Conservation (phyloP, 495 filamentous ascomycete species). For the Neurospora sp. region DNA sequence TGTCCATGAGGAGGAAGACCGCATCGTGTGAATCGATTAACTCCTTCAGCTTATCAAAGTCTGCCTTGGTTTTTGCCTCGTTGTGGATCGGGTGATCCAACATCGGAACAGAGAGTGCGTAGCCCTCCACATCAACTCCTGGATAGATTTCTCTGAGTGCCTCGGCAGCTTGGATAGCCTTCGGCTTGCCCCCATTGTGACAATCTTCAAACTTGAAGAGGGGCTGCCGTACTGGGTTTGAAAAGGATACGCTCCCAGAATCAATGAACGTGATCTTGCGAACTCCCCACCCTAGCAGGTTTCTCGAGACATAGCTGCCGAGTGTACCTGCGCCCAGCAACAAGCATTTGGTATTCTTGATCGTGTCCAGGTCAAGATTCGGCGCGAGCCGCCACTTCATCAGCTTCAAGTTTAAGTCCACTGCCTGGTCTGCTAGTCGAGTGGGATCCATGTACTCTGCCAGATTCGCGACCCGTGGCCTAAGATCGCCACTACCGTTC, state of each 20-base stretch:
- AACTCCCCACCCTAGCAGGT: conserved; percentile 94
- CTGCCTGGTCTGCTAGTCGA: conserved; percentile 84
- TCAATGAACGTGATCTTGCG: conserved; percentile 93
- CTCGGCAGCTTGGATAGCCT: conserved; percentile 73
- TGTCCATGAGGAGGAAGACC: conserved; percentile 94
- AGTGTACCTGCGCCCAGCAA: conserved; percentile 92
- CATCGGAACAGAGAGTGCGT: conserved; percentile 85
- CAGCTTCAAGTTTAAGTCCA: conserved; percentile 92
- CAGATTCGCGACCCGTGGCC: conserved; percentile 65
- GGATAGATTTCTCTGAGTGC: conserved; percentile 82
- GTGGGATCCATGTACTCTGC: conserved; percentile 85
- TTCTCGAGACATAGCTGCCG: conserved; percentile 84
- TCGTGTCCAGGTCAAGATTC: conserved; percentile 71
- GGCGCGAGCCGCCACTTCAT: conserved; percentile 98
- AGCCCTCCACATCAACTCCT: conserved; percentile 69
- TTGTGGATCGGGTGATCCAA: conserved; percentile 79
- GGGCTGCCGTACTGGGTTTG: conserved; percentile 94
- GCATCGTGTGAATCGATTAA: conserved; percentile 83
- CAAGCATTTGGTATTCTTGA: conserved; percentile 86
- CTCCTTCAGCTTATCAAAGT: conserved; percentile 64
- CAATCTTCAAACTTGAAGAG: conserved; percentile 87
- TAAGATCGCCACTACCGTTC: conserved; percentile 62
- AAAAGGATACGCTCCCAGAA: conserved; percentile 87
- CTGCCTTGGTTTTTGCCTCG: conserved; percentile 50
- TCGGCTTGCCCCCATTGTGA: conserved; percentile 71